phyloP scores from a whole-genome alignment of 805 yeast species.

The Candida ulmi region DNA sequence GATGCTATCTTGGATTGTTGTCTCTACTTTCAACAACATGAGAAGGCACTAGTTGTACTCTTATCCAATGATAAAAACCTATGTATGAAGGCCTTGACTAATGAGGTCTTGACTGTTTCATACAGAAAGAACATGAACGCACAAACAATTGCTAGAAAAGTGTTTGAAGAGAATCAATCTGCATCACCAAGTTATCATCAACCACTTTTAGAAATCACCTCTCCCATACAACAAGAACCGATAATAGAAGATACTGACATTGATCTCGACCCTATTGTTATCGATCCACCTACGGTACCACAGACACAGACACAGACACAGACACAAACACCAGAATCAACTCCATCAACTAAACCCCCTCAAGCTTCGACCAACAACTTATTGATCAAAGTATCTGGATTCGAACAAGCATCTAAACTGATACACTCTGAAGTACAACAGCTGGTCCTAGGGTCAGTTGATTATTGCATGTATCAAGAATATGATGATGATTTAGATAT shows the following conservation, averaged over 20 bases:
- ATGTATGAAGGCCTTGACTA: conserved; percentile 69
- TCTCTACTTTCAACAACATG: conserved; percentile 45
- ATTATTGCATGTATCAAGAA: conserved; percentile 42
- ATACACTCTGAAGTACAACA: conserved; percentile 37
- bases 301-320: neutral
- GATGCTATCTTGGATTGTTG: conserved; percentile 87
- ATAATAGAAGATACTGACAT: neutral
- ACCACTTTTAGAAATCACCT: neutral
- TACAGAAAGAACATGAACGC: conserved; percentile 42
- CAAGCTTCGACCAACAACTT: no score
- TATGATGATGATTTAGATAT: conserved; percentile 52
- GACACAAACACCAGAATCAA: neutral
- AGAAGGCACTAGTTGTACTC: conserved; percentile 44
- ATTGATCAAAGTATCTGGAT: conserved; percentile 1
- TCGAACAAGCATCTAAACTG: conserved; percentile 14
- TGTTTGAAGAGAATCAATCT: conserved; percentile 30
- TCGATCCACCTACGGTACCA: neutral
- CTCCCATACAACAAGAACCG: neutral
- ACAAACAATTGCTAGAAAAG: conserved; percentile 34
- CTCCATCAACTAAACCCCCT: neutral
- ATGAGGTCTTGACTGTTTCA: conserved; percentile 58
- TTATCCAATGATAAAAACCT: conserved; percentile 82
- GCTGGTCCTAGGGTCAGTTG: conserved; percentile 41
- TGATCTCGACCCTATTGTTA: neutral
- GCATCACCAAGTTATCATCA: neutral